Percentiles rank a stretch among this genome's conserved stretches.
These are phyloP conservation scores for Psilocybe tampanensis DNA, from an alignment of 768 basidiomycete genomes.

Conservation along the genomic window DNA sequence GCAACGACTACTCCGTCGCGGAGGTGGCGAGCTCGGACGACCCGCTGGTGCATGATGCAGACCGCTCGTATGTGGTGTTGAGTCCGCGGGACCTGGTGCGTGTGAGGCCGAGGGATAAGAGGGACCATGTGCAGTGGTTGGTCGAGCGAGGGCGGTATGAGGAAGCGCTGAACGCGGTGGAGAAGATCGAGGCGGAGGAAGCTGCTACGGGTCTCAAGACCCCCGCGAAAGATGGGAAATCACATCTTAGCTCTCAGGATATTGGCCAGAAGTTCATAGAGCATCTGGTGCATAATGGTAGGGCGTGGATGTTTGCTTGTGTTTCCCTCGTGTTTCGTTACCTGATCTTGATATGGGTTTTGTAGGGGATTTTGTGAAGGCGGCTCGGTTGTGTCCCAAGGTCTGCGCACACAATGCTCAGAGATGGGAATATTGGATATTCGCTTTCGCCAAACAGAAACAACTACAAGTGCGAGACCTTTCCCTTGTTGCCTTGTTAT, in stretches of 20 bases:
- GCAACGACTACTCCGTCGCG: conserved; percentile 87
- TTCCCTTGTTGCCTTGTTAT: background rate
- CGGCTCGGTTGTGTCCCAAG: conserved; percentile 81
- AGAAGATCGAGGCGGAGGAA: conserved; percentile 56
- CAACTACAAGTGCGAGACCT: conserved; percentile 75
- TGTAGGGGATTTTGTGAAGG: conserved; percentile 64
- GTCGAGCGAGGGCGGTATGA: conserved; percentile 86
- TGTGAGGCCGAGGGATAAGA: conserved; percentile 84
- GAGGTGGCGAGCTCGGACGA: conserved; percentile 43
- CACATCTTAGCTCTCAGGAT: conserved; percentile 54
- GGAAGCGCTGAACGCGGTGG: conserved; percentile 83
- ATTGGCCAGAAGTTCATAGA: conserved; percentile 90
- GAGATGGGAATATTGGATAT: conserved; percentile 97
- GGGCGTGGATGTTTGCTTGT: conserved; percentile 16
- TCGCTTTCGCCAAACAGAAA: conserved; percentile 79
- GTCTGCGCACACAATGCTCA: conserved; percentile 80
- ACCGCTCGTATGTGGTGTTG: conserved; percentile 76
- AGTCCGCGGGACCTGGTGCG: conserved; percentile 87
- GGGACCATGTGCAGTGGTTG: conserved; percentile 92
- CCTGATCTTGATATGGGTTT: background rate
- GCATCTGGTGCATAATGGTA: conserved; percentile 82
- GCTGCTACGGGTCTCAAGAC: conserved; percentile 21
- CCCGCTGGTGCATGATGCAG: conserved; percentile 27
- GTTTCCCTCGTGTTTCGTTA: background rate
- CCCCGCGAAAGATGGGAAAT: conserved; percentile 26